Percentiles rank a stretch among this genome's conserved stretches.
Conservation (phyloP, 139 green algal species). For the Chlorella sp. region DNA sequence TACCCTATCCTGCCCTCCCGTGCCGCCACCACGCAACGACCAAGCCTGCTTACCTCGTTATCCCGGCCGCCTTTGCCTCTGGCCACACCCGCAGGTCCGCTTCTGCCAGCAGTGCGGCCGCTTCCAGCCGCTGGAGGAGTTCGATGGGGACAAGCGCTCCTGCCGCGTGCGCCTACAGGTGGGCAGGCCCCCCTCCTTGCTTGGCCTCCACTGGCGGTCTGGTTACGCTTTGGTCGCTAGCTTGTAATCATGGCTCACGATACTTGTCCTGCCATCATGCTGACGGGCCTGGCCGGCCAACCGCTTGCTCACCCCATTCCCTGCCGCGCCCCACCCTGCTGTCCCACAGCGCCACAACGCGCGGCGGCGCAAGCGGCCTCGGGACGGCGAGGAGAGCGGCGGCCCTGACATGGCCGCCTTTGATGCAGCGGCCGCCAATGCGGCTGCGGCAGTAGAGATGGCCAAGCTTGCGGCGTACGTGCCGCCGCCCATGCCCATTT, state of each 20-base stretch:
- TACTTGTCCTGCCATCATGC: too few species aligned
- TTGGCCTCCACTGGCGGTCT: too few species aligned
- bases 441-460: slow-evolving; percentile 1
- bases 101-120: slow-evolving; percentile 93
- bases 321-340: too few species aligned
- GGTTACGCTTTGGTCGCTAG: too few species aligned
- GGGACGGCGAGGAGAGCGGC: neutral
- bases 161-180: slow-evolving; percentile 79
- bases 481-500: neutral
- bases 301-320: too few species aligned
- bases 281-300: too few species aligned
- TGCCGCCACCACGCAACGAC: too few species aligned
- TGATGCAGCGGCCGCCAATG: neutral
- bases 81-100: slow-evolving; percentile 45
- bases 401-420: neutral
- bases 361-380: slow-evolving; percentile 40
- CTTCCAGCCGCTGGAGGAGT: slow-evolving; percentile 88
- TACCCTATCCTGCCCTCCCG: too few species aligned
- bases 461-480: neutral
- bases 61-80: neutral
- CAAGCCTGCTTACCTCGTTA: too few species aligned
- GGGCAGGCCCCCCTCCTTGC: neutral
- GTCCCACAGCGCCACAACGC: slow-evolving; percentile 36
- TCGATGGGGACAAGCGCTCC: slow-evolving; percentile 86
- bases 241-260: too few species aligned